phyloP scores from a whole-genome alignment of 805 yeast species.

The Scheffersomyces lignosus region DNA sequence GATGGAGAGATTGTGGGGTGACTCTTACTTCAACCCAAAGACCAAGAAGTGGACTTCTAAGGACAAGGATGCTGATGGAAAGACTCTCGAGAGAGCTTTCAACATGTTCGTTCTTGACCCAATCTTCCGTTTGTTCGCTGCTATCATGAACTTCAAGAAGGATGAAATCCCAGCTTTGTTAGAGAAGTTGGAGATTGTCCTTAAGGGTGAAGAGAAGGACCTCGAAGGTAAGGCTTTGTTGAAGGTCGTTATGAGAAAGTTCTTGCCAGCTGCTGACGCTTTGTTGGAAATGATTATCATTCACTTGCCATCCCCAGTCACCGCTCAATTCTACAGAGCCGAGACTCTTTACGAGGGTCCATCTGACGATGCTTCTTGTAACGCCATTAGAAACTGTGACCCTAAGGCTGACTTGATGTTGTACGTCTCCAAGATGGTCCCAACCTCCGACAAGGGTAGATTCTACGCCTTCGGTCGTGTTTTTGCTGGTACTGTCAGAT shows the following conservation, averaged over 20 bases:
- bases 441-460: conserved; percentile 99
- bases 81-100: conserved; percentile 97
- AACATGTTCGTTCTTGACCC: conserved; percentile 99
- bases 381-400: conserved; percentile 97
- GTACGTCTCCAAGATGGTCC: conserved; percentile 99
- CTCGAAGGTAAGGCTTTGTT: conserved; percentile 98
- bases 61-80: conserved; percentile 94
- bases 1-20: conserved; percentile 99
- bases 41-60: conserved; percentile 99
- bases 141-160: conserved; percentile 99
- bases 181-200: conserved; percentile 88
- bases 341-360: conserved; percentile 99
- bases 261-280: conserved; percentile 99
- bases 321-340: conserved; percentile 99
- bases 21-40: conserved; percentile 99
- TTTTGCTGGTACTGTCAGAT: conserved; percentile 98
- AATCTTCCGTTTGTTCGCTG: conserved; percentile 93
- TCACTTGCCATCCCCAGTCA: conserved; percentile 99
- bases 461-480: conserved; percentile 99
- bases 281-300: conserved; percentile 97
- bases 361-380: conserved; percentile 83
- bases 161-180: conserved; percentile 91
- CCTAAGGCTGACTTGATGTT: conserved; percentile 97
- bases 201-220: conserved; percentile 97
- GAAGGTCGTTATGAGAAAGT: conserved; percentile 98